Base-by-base conservation (phyloP, 768 basidiomycete genomes). In the Suillus hirtellus region DNA sequence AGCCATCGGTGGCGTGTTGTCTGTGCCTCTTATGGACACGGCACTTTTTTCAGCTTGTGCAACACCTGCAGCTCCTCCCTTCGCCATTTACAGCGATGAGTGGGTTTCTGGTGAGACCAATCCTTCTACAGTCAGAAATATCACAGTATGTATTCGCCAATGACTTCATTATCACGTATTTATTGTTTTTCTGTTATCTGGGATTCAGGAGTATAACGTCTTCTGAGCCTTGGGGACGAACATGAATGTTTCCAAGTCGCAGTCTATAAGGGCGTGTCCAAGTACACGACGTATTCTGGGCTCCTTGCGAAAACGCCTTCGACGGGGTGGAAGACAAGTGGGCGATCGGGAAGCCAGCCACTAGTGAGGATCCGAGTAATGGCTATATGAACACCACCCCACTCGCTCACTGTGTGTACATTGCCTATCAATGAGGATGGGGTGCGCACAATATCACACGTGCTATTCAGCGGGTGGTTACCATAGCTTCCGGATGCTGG, bases 291-390 rank as follows among this genome's bases (percentile, higher is more conserved):
- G 2, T 81, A 80, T 63, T 60, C 68, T 50, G 71, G 70, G 43
- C 75, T 85, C 15, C 68, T 85, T 31, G 71, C 66, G 59, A 53
- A 72, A 9, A 82, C 81, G 0, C 77, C 81, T 11, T 71, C 73
- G 10, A 63, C 68, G 12, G 84, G 73, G 74, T 82, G 82, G 1
- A 60, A 75, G 17, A 78, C 70, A 91, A 93, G 75, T 78, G 91
- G 55, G 85, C 91, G 65, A 89, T 93, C 68, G 90, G 89, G 3
- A 93, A 92, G 73, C 89, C 89, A 1, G 86, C 84, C 2, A 61
- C 79, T 0, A 65, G 64, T 6, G 68, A 74, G 10, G 84, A 86
- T 60, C 86, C 88, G 2, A 81, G 64, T 63, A 89, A 83, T 65
- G 86, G 81, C 4, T 84, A 78, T 64, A 88, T 93, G 72, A 77